Percentiles rank a stretch among this genome's conserved stretches.
Conservation (phyloP, 257 asterid genomes). For the Petunia axillaris region DNA sequence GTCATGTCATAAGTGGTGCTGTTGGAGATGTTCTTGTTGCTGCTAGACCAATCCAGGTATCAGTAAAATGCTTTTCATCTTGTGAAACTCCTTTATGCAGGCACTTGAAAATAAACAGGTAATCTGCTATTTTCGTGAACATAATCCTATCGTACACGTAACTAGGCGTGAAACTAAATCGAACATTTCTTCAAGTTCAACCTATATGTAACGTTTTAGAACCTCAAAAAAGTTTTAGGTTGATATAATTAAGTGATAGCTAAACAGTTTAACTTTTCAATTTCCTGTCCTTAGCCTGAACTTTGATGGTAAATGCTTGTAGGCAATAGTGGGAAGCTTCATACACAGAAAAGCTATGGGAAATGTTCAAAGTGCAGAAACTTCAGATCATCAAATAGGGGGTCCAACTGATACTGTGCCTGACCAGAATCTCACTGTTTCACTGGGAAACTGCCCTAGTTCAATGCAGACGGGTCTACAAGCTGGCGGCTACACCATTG, state of each 20-base stretch:
- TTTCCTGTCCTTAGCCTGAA: background rate
- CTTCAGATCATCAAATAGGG: slow-evolving; percentile 5
- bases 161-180: background rate
- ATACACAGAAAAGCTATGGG: slow-evolving; percentile 40
- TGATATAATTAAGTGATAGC: no score
- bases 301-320: background rate
- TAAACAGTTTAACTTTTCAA: no score
- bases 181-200: background rate
- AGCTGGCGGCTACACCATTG: slow-evolving; percentile 41
- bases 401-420: no score
- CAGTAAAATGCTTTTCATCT: background rate
- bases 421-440: slow-evolving; percentile 45
- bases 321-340: slow-evolving; percentile 74
- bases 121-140: no score
- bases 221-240: background rate
- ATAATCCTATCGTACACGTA: background rate
- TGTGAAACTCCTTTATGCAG: no score
- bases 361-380: slow-evolving; percentile 36
- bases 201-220: background rate
- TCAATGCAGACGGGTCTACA: slow-evolving; percentile 40
- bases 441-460: slow-evolving; percentile 54
- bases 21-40: slow-evolving; percentile 22
- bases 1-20: slow-evolving; percentile 25
- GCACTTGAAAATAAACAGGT: no score
- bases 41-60: slow-evolving; percentile 27